Evolutionary conservation across 2,329 filamentous ascomycete genomes (phyloP).

Genomic region (Ophiosphaerella narmari): DNA sequence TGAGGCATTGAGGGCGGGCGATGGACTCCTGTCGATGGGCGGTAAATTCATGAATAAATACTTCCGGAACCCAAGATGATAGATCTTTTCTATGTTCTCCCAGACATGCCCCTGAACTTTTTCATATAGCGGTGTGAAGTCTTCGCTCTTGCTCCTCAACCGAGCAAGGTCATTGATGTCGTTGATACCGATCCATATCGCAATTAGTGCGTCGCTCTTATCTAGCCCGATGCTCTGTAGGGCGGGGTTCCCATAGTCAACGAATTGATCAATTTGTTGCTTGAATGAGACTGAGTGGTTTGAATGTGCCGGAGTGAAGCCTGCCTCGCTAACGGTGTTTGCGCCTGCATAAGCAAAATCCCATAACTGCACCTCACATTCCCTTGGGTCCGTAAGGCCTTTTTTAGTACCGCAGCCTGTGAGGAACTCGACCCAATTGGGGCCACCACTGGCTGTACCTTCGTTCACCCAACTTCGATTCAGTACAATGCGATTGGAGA

Average conservation of each 20-base stretch:
- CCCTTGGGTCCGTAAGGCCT: slow-evolving; percentile 50
- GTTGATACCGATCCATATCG: slow-evolving; percentile 62
- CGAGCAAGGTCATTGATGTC: slow-evolving; percentile 59
- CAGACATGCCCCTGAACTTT: slow-evolving; percentile 50
- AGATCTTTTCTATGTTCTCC: slow-evolving; percentile 48
- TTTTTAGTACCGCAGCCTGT: slow-evolving; percentile 56
- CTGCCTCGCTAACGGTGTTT: slow-evolving; percentile 50
- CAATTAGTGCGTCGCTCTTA: slow-evolving; percentile 51
- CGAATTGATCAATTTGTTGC: slow-evolving; percentile 57
- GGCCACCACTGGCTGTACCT: slow-evolving; percentile 54
- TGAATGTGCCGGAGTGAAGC: slow-evolving; percentile 55
- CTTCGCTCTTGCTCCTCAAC: slow-evolving; percentile 41
- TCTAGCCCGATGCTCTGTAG: slow-evolving; percentile 38
- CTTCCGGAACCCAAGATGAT: slow-evolving; percentile 50
- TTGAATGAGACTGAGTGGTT: slow-evolving; percentile 56
- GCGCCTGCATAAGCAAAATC: slow-evolving; percentile 62
- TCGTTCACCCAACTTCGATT: slow-evolving; percentile 53
- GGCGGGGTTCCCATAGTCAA: slow-evolving; percentile 51
- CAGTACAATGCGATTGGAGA: slow-evolving; percentile 57
- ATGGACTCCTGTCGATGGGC: slow-evolving; percentile 53
- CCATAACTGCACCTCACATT: slow-evolving; percentile 58
- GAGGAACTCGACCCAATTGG: slow-evolving; percentile 61
- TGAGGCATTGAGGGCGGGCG: slow-evolving; percentile 51
- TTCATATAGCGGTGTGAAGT: slow-evolving; percentile 54
- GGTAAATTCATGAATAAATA: slow-evolving; percentile 59